phyloP scores from a whole-genome alignment of 139 green algal genomes.

The Trebouxia sp. region DNA sequence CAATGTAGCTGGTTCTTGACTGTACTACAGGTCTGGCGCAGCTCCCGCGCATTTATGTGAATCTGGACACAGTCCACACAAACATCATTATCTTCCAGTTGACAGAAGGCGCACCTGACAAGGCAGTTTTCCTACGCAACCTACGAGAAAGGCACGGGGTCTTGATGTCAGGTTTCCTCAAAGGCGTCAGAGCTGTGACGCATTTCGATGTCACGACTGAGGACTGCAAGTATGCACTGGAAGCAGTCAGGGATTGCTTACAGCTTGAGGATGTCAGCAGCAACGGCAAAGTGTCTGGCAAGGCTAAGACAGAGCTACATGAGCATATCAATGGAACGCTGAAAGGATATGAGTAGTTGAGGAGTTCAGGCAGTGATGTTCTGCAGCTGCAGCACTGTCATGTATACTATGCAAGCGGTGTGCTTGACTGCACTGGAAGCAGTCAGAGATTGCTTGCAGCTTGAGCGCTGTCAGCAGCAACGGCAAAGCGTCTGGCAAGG shows the following conservation, averaged over 20 bases:
- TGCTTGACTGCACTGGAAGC: not conserved
- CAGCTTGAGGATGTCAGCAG: not conserved
- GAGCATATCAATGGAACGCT: constrained; percentile 2
- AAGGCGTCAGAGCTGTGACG: constrained; percentile 16
- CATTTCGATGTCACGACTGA: constrained; percentile 27
- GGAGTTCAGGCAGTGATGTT: not conserved
- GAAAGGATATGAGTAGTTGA: constrained; percentile 12
- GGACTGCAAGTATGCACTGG: constrained; percentile 7
- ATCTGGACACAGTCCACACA: constrained; percentile 9
- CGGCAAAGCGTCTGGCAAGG: not conserved
- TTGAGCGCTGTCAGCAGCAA: not conserved
- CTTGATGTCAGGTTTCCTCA: not conserved
- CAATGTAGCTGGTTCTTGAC: not conserved
- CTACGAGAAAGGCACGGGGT: not conserved
- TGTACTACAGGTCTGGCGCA: constrained; percentile 30
- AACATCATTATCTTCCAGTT: constrained; percentile 40
- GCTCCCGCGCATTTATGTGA: not conserved
- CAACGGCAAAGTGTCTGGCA: not conserved
- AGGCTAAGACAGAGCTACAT: not conserved
- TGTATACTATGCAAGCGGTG: no score
- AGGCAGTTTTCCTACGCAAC: not conserved
- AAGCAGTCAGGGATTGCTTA: constrained; percentile 2
- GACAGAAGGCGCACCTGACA: not conserved
- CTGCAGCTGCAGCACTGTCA: no score
- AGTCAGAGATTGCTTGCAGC: constrained; percentile 13